phyloP scores from a whole-genome alignment of 2,329 filamentous ascomycete species.

The Ophiostoma tasmaniense region DNA sequence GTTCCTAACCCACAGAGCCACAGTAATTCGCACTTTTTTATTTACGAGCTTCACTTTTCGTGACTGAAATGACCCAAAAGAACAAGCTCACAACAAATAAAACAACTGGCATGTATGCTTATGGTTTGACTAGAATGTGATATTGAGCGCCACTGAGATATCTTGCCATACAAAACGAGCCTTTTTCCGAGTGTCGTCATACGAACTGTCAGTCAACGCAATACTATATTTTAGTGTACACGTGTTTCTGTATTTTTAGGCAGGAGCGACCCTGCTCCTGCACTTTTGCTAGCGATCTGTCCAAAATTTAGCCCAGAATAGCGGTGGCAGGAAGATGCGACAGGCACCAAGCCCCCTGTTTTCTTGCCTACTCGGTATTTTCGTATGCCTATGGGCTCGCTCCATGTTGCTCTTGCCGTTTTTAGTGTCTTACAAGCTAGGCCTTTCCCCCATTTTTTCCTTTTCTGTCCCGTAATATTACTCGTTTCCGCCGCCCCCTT shows the following conservation, averaged over 20 bases:
- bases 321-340: background rate
- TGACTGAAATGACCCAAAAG: background rate
- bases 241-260: background rate
- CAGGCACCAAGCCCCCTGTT: background rate
- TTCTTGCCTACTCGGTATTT: background rate
- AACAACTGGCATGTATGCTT: background rate
- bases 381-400: background rate
- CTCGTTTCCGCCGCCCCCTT: constrained; percentile 1
- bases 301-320: background rate
- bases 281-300: background rate
- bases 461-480: background rate
- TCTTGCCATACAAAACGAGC: background rate
- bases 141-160: background rate
- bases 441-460: background rate
- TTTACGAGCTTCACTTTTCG: background rate
- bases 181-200: background rate
- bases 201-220: background rate
- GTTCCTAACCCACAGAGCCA: background rate
- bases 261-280: background rate
- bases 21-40: background rate
- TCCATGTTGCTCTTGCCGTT: background rate
- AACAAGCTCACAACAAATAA: background rate
- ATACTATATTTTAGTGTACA: background rate
- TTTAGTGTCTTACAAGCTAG: background rate
- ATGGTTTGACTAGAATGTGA: background rate